Evolutionary conservation across 2,329 filamentous ascomycete genomes (phyloP).

Genomic region (Pseudogymnoascus verrucosus): DNA sequence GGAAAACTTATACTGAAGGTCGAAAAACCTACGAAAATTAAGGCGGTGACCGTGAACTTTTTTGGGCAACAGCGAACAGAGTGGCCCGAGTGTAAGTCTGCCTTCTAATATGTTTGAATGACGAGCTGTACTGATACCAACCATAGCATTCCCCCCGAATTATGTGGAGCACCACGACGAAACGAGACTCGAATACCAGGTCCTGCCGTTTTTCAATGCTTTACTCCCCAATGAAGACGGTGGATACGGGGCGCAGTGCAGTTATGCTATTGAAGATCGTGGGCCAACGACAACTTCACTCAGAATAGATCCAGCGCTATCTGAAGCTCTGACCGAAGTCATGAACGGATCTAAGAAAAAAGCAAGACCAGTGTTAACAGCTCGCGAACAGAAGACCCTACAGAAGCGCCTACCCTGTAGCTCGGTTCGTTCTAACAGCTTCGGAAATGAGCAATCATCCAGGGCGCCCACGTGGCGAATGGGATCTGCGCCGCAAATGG

Average conservation of each 20-base stretch:
- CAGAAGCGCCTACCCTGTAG: slow-evolving; percentile 54
- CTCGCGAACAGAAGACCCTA: slow-evolving; percentile 39
- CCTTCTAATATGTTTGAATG: slow-evolving; percentile 11
- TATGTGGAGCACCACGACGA: slow-evolving; percentile 80
- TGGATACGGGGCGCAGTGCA: slow-evolving; percentile 54
- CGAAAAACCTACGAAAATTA: slow-evolving; percentile 86
- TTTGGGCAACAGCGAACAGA: slow-evolving; percentile 79
- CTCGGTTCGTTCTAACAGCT: slow-evolving; percentile 58
- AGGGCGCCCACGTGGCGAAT: slow-evolving; percentile 35
- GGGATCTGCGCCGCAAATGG: slow-evolving; percentile 49
- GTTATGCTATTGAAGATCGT: slow-evolving; percentile 34
- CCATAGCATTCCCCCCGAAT: slow-evolving; percentile 68
- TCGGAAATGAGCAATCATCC: slow-evolving; percentile 54
- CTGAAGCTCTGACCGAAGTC: not conserved
- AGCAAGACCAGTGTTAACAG: not conserved
- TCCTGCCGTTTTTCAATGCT: slow-evolving; percentile 86
- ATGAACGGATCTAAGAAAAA: not conserved
- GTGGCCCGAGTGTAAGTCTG: slow-evolving; percentile 78
- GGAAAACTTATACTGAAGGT: slow-evolving; percentile 76
- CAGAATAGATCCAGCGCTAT: slow-evolving; percentile 10
- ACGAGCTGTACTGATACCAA: not conserved
- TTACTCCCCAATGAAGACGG: slow-evolving; percentile 53
- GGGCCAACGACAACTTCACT: slow-evolving; percentile 21
- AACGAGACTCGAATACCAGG: slow-evolving; percentile 79
- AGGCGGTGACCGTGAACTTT: slow-evolving; percentile 81